phyloP scores from a whole-genome alignment of 176 grass and related monocot genomes.

The Dendrocalamus sinicus region DNA sequence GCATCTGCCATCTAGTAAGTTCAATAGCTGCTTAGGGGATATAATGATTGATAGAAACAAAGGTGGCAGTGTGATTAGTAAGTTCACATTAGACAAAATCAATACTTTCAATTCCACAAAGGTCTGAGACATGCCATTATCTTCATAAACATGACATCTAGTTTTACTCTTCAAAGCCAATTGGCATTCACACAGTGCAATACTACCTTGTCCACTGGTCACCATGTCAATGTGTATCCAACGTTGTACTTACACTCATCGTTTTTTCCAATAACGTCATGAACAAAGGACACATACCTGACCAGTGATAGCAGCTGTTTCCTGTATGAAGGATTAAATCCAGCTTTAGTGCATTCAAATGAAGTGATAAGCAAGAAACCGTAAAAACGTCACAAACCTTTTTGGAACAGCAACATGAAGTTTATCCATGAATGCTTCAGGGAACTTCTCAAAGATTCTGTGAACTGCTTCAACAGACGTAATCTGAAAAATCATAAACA shows the following conservation, averaged over 20 bases:
- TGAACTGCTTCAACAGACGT: too few species aligned
- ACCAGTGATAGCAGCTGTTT: too few species aligned
- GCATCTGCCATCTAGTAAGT: slow-evolving; percentile 77
- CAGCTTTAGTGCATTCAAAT: too few species aligned
- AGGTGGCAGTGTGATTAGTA: slow-evolving; percentile 4
- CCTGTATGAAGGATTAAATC: too few species aligned
- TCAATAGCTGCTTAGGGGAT: slow-evolving; percentile 46
- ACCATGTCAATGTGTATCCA: slow-evolving; percentile 5
- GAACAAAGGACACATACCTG: too few species aligned
- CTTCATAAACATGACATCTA: neutral
- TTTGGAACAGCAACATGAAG: too few species aligned
- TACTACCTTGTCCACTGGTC: neutral
- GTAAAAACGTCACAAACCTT: too few species aligned
- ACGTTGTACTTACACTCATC: neutral
- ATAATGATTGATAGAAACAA: slow-evolving; percentile 29
- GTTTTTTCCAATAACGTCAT: neutral
- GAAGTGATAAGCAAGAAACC: too few species aligned
- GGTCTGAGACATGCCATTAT: neutral
- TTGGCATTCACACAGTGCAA: neutral
- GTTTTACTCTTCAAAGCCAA: slow-evolving; percentile 3
- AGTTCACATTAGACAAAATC: neutral
- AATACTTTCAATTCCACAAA: neutral
- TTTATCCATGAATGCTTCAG: too few species aligned
- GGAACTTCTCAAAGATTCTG: too few species aligned
- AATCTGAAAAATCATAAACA: too few species aligned